Conservation (phyloP, 805 yeast species). For the Zygosaccharomyces lentus region DNA sequence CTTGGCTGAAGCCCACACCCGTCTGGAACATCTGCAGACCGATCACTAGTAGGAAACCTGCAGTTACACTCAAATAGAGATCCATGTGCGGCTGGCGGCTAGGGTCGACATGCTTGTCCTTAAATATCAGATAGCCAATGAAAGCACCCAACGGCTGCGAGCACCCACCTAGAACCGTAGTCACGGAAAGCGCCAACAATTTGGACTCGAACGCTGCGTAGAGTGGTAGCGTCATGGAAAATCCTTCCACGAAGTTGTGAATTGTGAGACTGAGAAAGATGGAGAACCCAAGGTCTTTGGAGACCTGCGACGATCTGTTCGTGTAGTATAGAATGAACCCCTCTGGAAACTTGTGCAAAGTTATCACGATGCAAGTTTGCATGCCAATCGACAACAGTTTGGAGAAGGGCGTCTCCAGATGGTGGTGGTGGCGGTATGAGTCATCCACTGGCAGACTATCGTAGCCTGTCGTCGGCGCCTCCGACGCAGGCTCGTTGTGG, state of each 20-base stretch:
- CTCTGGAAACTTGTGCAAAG: slow-evolving; percentile 90
- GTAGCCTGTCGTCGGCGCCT: slow-evolving; percentile 3
- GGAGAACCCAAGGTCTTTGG: slow-evolving; percentile 58
- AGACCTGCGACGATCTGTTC: slow-evolving; percentile 41
- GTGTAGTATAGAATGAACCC: slow-evolving; percentile 78
- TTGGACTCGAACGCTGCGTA: slow-evolving; percentile 69
- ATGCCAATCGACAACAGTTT: slow-evolving; percentile 80
- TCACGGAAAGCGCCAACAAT: slow-evolving; percentile 55
- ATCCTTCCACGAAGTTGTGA: slow-evolving; percentile 92
- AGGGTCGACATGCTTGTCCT: slow-evolving; percentile 33
- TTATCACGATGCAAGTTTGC: slow-evolving; percentile 83
- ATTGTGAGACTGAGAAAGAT: slow-evolving; percentile 81
- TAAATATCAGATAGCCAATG: slow-evolving; percentile 53
- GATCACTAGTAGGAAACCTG: slow-evolving; percentile 81
- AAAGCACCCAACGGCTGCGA: slow-evolving; percentile 91
- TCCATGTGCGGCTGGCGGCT: slow-evolving; percentile 33
- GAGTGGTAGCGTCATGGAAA: slow-evolving; percentile 86
- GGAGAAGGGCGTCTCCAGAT: slow-evolving; percentile 70
- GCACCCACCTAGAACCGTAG: slow-evolving; percentile 70
- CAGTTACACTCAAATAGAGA: slow-evolving; percentile 61
- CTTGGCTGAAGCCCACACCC: slow-evolving; percentile 74
- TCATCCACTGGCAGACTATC: slow-evolving; percentile 8
- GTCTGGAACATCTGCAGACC: slow-evolving; percentile 83
- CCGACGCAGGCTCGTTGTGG: slow-evolving; percentile 6
- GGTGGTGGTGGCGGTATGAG: slow-evolving; percentile 66